Base-by-base conservation (phyloP, 2,329 filamentous ascomycete species). In the Fusarium albidum region DNA sequence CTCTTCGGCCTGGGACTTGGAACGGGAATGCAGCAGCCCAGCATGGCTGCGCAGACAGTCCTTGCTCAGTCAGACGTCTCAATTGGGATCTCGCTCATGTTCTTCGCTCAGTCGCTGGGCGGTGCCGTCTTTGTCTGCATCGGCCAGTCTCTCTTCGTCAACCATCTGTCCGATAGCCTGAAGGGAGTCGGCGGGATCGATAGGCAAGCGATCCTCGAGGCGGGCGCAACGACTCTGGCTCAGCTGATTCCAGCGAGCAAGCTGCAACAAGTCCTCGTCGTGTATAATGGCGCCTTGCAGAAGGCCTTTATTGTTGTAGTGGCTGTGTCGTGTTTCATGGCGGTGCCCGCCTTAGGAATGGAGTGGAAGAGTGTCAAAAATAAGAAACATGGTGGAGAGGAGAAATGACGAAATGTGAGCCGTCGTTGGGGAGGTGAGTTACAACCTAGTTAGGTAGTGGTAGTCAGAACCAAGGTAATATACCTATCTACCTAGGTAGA, bases 1-100 rank as follows among this genome's bases (percentile, higher is more conserved):
- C 58, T 86, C 27, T 71, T 74, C 14, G 83, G 82, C 18, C 68
- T 83, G 3, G 82, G 82, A 18, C 72, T 80, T 18, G 77, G 78
- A 43, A 63, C 73, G 5, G 75, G 75, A 17, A 77, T 79, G 67
- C 77, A 80, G 61, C 69, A 73, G 15, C 70, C 73, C 18, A 68
- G 76, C 11, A 68, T 79, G 10, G 77, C 77, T 2, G 77, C 82
- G 4, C 81, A 84, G 60, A 82, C 79, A 34, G 75, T 76, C 3
- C 71, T 83, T 4, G 63, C 75, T 0, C 70, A 75, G 14, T 70
- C 74, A 1, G 75, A 79, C 33, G 72, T 82, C 10, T 75, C 81
- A 1, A 72, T 80, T 3, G 81, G 71, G 15, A 80, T 56, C 9
- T 52, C 52, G 4, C 34, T 52, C 12, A 49, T 34, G 32, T 52